Evolutionary conservation across 176 grass and related monocot species (phyloP).

Genomic region (Areca catechu): DNA sequence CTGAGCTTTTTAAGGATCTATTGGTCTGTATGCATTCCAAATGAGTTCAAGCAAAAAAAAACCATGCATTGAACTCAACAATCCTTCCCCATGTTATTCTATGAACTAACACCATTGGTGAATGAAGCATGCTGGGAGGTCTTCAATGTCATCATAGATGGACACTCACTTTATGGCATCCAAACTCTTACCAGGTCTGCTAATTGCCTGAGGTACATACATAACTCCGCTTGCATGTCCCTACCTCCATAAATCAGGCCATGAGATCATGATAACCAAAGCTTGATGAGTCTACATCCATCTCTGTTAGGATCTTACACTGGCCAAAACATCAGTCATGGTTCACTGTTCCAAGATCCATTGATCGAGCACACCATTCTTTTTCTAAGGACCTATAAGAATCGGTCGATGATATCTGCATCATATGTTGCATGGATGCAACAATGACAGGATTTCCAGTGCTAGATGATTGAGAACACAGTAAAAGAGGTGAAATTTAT

Average conservation of each 20-base stretch:
- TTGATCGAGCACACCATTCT: constrained; percentile 12
- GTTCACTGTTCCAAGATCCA: constrained; percentile 56
- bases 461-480: constrained; percentile 39
- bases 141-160: constrained; percentile 31
- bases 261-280: no score
- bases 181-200: constrained; percentile 30
- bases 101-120: no score
- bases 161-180: constrained; percentile 32
- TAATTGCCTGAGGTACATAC: constrained; percentile 54
- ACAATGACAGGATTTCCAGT: constrained; percentile 39
- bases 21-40: no score
- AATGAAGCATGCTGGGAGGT: background rate
- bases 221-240: background rate
- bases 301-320: constrained; percentile 41
- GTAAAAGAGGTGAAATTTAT: constrained; percentile 47
- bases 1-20: no score
- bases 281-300: background rate
- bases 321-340: constrained; percentile 29
- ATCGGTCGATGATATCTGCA: constrained; percentile 41
- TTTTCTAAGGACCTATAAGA: constrained; percentile 32
- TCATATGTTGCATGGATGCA: constrained; percentile 38
- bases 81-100: no score
- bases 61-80: no score
- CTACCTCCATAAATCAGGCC: no score
- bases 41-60: no score